Conservation (phyloP, 371 early-diverging fungal genomes). For the Mortierella sp. region DNA sequence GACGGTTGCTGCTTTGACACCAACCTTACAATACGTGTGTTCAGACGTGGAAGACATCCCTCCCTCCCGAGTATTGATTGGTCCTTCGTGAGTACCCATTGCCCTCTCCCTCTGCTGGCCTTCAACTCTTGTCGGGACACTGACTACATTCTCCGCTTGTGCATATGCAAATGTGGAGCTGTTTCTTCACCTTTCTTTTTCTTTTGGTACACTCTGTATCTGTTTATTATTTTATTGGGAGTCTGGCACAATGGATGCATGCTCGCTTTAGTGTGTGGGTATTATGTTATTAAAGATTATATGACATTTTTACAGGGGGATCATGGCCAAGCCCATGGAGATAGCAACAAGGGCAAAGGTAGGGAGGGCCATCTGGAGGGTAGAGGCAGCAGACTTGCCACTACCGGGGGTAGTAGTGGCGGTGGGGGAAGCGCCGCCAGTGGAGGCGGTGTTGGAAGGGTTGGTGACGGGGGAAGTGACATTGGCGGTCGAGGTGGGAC, state of each 20-base stretch:
- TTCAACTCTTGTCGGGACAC: too few relatives aligned
- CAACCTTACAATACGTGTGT: too few relatives aligned
- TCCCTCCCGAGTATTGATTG: too few relatives aligned
- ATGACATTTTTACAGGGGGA: slow-evolving; percentile 15
- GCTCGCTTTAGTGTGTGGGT: background rate
- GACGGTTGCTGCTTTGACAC: too few relatives aligned
- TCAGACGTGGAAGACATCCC: too few relatives aligned
- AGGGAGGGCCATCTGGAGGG: slow-evolving; percentile 31
- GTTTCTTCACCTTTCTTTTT: too few relatives aligned
- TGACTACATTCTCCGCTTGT: background rate
- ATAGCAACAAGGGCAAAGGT: slow-evolving; percentile 30
- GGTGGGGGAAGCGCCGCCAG: background rate
- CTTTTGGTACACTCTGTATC: too few relatives aligned
- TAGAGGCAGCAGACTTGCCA: slow-evolving; percentile 17
- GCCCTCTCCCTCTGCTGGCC: too few relatives aligned
- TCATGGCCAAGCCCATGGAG: slow-evolving; percentile 40
- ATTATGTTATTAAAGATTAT: background rate
- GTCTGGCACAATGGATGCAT: background rate
- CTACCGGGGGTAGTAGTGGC: background rate
- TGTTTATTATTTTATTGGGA: background rate
- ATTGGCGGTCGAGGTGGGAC: slow-evolving; percentile 13
- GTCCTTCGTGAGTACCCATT: too few relatives aligned
- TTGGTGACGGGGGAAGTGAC: background rate
- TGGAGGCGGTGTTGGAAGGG: background rate
- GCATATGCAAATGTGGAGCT: background rate